phyloP scores from a whole-genome alignment of 371 early-diverging fungal genomes.

The Synchytrium microbalum region DNA sequence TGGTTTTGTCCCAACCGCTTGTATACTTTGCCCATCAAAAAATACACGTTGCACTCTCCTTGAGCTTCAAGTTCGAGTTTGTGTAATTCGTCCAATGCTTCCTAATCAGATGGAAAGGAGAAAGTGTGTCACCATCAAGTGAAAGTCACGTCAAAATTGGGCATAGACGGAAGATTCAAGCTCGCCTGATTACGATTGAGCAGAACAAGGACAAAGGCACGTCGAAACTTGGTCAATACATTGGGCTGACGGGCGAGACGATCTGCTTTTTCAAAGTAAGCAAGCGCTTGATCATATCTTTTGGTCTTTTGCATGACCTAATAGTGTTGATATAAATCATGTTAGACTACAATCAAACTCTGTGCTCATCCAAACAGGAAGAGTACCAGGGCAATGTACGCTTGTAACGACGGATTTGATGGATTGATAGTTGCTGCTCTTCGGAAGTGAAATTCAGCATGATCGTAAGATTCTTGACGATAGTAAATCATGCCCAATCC shows the following conservation, averaged over 20 bases:
- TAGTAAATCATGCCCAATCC: conserved; percentile 58
- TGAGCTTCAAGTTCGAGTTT: conserved; percentile 37
- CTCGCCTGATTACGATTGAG: conserved; percentile 36
- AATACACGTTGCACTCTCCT: conserved; percentile 55
- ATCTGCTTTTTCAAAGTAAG: conserved; percentile 13
- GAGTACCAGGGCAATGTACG: conserved; percentile 22
- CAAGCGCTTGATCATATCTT: conserved; percentile 12
- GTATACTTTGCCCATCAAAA: conserved; percentile 58
- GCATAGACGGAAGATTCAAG: not conserved
- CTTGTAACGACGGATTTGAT: conserved; percentile 16
- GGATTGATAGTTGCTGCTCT: conserved; percentile 55
- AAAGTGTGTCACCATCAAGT: not conserved
- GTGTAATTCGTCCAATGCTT: conserved; percentile 49
- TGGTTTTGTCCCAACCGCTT: conserved; percentile 43
- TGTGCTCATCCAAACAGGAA: too few species aligned
- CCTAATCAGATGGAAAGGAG: conserved; percentile 7
- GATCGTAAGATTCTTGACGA: conserved; percentile 54
- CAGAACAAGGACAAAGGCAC: conserved; percentile 44
- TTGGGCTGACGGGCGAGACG: conserved; percentile 16
- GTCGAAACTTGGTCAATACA: conserved; percentile 15
- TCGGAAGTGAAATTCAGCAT: conserved; percentile 56
- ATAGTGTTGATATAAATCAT: too few species aligned
- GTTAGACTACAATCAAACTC: too few species aligned
- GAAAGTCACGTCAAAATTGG: too few species aligned
- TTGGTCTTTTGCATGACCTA: conserved; percentile 22